These are phyloP conservation scores for Hyphopichia homilentoma DNA, from an alignment of 805 yeast species.

Conservation along the genomic window DNA sequence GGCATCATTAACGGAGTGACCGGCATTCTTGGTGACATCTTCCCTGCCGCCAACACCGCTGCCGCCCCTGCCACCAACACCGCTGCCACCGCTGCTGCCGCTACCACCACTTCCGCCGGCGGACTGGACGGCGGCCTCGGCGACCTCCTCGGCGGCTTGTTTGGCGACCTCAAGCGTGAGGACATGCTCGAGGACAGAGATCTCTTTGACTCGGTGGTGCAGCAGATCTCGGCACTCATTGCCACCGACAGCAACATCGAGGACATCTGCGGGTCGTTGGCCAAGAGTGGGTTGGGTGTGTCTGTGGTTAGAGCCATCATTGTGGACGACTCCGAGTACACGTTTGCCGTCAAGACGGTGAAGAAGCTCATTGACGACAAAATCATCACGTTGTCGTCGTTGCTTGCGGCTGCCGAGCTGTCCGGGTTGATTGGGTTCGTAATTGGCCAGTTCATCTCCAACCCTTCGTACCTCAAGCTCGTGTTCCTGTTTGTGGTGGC, in stretches of 20 bases:
- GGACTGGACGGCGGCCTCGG: constrained; percentile 1
- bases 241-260: constrained; percentile 9
- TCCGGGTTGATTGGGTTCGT: constrained; percentile 1
- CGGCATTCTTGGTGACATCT: no score
- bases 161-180: constrained; percentile 7
- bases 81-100: constrained; percentile 2
- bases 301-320: constrained; percentile 20
- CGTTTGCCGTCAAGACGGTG: constrained; percentile 23
- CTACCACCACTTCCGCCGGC: neutral
- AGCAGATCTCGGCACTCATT: neutral
- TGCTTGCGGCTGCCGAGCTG: neutral
- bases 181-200: neutral
- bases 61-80: neutral
- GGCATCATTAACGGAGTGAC: no score
- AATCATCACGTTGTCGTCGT: constrained; percentile 11
- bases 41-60: neutral
- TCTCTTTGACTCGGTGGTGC: neutral
- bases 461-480: neutral
- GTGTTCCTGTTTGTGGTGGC: neutral
- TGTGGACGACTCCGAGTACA: constrained; percentile 16
- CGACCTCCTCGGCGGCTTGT: neutral
- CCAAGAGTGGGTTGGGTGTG: constrained; percentile 24
- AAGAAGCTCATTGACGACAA: constrained; percentile 15
- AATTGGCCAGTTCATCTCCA: neutral
- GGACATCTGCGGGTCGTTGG: constrained; percentile 24